phyloP scores from a whole-genome alignment of 495 filamentous ascomycete genomes.

The Penicillium samsonianum region DNA sequence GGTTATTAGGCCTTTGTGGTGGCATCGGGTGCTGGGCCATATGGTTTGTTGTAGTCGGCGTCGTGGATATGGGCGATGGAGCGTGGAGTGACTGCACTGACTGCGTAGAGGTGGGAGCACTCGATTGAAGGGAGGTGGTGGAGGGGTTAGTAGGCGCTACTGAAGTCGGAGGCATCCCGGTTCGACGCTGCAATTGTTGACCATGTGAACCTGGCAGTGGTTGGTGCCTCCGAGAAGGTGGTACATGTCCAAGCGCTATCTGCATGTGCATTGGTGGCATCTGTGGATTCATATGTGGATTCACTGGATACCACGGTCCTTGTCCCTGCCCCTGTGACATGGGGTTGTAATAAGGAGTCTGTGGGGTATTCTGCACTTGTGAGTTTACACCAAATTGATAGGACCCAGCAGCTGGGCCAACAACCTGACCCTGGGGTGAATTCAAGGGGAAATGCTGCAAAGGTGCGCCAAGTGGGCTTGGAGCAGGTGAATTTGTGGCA shows the following conservation, averaged over 20 bases:
- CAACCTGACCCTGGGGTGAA: background rate
- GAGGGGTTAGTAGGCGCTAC: background rate
- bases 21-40: background rate
- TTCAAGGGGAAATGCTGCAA: background rate
- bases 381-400: background rate
- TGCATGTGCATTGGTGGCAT: background rate
- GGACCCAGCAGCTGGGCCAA: background rate
- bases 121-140: background rate
- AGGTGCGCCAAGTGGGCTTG: background rate
- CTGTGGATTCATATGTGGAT: background rate
- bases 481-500: background rate
- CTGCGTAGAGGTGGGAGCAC: constrained; percentile 3
- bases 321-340: background rate
- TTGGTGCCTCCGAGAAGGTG: background rate
- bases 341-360: background rate
- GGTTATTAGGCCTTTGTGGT: background rate
- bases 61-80: background rate
- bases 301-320: background rate
- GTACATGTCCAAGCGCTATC: background rate
- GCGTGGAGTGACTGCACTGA: too few species aligned
- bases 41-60: background rate
- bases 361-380: background rate
- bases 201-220: background rate
- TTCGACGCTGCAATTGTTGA: constrained; percentile 1
- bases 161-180: background rate